Base-by-base conservation (phyloP, 805 yeast genomes). In the Nakazawaea ernobii region DNA sequence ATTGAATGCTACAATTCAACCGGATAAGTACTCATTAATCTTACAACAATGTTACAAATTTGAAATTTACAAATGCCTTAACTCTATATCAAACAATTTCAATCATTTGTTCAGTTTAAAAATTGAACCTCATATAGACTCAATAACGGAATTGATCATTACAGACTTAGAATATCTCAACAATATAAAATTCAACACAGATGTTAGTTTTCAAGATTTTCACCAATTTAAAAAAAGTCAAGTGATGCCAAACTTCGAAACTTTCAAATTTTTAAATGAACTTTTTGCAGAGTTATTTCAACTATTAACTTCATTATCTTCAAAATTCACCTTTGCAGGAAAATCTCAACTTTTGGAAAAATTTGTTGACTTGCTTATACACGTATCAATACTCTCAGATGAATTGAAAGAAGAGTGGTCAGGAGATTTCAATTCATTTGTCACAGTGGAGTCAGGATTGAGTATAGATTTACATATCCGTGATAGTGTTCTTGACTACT, bases 391-490 rank as follows among this genome's bases (percentile, higher is more conserved):
- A 9, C 55, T 82, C 10, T 71, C 84, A 1, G 49, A 56, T 1
- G 73, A 68, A 5, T 62, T 67, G 0, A 61, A 67, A 29, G 74
- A 70, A 32, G 74, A 72, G 4, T 86, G 83, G 72, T 60, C 63
- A 3, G 69, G 66, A 2, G 91, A 90, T 58, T 75, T 80, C 57
- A 88, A 90, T 57, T 64, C 62, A 3, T 89, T 79, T 60, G 86
- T 88, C 6, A 77, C 90, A 2, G 84, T 79, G 32, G 90, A 86
- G 48, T 72, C 87, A 1, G 96, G 89, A 1, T 70, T 90, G 30
- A 66, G 82, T 0, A 66, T 82, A 0, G 77, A 75, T 5, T 63
- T 65, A 8, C 62, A 74, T 2, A 75, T 82, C 1, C 74, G 98
- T 45, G 84, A 81, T 42, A 74, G 85, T 0, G 67, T 82, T 1